Evolutionary conservation across 805 yeast species (phyloP), one percentile per base, ranked within the genome.

Genomic region (Zygotorulaspora florentina): DNA sequence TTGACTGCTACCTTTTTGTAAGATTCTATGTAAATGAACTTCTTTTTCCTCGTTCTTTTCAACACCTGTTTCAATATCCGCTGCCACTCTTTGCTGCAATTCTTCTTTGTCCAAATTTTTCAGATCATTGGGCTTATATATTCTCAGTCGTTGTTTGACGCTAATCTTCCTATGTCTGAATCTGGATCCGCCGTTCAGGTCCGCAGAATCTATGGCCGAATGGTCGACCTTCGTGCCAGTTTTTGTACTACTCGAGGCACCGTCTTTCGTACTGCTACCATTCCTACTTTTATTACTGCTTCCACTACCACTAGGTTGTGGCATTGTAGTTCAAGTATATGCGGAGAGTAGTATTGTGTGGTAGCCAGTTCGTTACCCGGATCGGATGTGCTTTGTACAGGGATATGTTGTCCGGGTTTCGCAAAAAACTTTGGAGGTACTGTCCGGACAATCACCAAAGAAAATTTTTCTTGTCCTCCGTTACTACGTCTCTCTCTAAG

Each of bases 11-110:
- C 59, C 58, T 11, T 91, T 91, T 66, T 82, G 81, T 53, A 93
- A 83, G 40, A 90, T 96, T 52, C 85, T 87, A 64, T 91, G 96
- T 51, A 93, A 74, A 77, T 93, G 99, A 35, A 87, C 93, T 66
- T 93, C 99, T 57, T 88, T 96, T 67, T 93, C 99, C 67, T 93
- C 99, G 55, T 86, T 88, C 64, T 93, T 93, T 61, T 93, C 99
- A 35, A 93, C 99, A 68, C 99, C 99, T 6, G 98, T 91, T 59
- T 93, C 99, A 36, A 93, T 79, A 50, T 88, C 87, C 58, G 87
- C 88, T 26, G 87, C 68, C 52, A 91, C 96, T 35, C 98, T 79
- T 64, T 85, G 95, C 56, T 82, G 61, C 39, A 63, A 38, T 43
- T 62, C 68, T 34, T 60, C 59, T 39, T 81, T 77, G 51, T 89